These are phyloP conservation scores for Pestalotiopsis sp. DNA, from an alignment of 2,329 filamentous ascomycete species.

Conservation along the genomic window DNA sequence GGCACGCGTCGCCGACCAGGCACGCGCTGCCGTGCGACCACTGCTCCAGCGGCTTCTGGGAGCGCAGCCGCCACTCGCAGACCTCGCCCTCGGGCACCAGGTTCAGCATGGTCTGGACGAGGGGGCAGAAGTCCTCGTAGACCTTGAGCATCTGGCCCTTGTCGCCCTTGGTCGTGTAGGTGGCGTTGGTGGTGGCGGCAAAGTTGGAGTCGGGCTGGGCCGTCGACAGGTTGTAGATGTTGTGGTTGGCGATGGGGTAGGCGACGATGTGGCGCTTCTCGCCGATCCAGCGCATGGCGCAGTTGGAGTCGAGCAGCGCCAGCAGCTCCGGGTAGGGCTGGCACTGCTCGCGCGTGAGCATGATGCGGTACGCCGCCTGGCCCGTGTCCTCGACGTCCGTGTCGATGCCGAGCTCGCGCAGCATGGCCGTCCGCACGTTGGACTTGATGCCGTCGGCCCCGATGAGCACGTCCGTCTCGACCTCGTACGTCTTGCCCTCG, in stretches of 20 bases:
- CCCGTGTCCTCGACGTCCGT: conserved; percentile 69
- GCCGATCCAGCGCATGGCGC: conserved; percentile 76
- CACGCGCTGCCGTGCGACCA: conserved; percentile 62
- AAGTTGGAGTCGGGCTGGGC: conserved; percentile 65
- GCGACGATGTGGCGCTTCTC: conserved; percentile 77
- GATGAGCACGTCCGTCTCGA: conserved; percentile 57
- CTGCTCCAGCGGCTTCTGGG: conserved; percentile 57
- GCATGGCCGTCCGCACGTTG: conserved; percentile 52
- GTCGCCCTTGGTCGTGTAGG: conserved; percentile 65
- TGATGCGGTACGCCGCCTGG: conserved; percentile 79
- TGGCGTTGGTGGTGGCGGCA: conserved; percentile 57
- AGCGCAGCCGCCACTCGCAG: conserved; percentile 66
- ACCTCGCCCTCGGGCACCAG: conserved; percentile 65
- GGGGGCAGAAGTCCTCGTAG: conserved; percentile 63
- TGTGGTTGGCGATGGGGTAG: conserved; percentile 71
- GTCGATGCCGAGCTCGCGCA: conserved; percentile 52
- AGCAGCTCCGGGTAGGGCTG: conserved; percentile 67
- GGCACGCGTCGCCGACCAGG: conserved; percentile 67
- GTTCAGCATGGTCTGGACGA: conserved; percentile 60
- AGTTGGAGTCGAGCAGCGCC: conserved; percentile 67
- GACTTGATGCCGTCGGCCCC: conserved; percentile 62
- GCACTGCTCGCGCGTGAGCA: conserved; percentile 72
- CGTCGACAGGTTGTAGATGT: conserved; percentile 66
- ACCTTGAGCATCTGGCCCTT: conserved; percentile 65
- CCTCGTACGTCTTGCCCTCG: conserved; percentile 53